Evolutionary conservation across 495 filamentous ascomycete species (phyloP).

Genomic region (Penicillium paradoxum): DNA sequence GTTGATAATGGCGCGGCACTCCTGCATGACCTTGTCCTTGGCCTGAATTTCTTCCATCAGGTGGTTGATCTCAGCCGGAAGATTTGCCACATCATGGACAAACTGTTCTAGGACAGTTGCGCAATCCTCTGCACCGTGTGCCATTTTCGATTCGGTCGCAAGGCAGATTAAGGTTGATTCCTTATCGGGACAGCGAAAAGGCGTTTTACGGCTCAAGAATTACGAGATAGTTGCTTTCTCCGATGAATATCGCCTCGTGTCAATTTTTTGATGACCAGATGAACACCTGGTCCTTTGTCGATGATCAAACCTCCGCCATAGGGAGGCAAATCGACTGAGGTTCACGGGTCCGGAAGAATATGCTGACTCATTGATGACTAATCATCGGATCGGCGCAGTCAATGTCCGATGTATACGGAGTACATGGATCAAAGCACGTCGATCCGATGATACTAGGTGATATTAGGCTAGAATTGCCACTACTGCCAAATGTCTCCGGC

Average conservation of each 20-base stretch:
- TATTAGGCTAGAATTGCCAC: too few relatives aligned
- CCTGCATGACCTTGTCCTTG: conserved; percentile 76
- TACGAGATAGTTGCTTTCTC: neutral
- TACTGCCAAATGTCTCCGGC: too few relatives aligned
- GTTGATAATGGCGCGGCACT: conserved; percentile 67
- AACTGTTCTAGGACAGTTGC: conserved; percentile 90
- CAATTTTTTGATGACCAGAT: neutral
- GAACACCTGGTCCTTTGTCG: neutral
- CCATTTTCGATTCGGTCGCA: conserved; percentile 23
- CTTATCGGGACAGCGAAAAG: neutral
- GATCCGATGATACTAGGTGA: too few relatives aligned
- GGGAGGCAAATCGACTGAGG: neutral
- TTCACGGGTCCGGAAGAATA: neutral
- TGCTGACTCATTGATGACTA: neutral
- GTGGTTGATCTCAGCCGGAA: conserved; percentile 87
- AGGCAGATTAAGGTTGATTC: neutral
- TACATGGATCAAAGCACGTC: too few relatives aligned
- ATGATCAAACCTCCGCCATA: neutral
- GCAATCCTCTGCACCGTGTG: conserved; percentile 61
- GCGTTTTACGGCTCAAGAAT: neutral
- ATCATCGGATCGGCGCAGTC: neutral
- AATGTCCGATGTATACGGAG: neutral
- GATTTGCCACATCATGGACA: conserved; percentile 82
- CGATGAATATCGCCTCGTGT: neutral
- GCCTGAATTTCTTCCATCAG: conserved; percentile 90